Percentiles rank a stretch among this genome's conserved stretches.
Evolutionary conservation across 441 rosid genomes (phyloP).

Genomic region (Geranium incanum): DNA sequence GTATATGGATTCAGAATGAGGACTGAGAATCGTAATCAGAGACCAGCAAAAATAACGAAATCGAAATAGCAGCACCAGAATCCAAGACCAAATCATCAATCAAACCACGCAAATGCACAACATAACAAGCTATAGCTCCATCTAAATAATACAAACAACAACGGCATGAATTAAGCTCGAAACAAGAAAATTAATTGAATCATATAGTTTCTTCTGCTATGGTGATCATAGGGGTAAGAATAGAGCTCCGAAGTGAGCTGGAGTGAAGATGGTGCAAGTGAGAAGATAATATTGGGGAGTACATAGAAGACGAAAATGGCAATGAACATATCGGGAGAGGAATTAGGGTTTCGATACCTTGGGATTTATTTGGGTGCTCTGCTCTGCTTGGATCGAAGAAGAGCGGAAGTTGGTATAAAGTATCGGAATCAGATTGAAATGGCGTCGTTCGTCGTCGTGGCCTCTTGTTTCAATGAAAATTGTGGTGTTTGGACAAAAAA

Average conservation of each 20-base stretch:
- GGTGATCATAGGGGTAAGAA: not conserved
- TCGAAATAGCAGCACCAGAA: not conserved
- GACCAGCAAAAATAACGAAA: not conserved
- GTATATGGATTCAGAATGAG: not conserved
- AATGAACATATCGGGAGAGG: not conserved
- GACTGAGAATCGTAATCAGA: not conserved
- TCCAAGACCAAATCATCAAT: not conserved
- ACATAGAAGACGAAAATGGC: not conserved
- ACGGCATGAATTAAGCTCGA: not conserved
- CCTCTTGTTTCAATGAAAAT: not conserved
- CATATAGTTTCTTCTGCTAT: not conserved
- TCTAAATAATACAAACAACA: not conserved
- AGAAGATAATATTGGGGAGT: not conserved
- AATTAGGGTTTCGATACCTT: not conserved
- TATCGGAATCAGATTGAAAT: not conserved
- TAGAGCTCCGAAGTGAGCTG: constrained; percentile 5
- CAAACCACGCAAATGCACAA: not conserved
- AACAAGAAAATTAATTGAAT: not conserved
- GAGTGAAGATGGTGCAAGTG: not conserved
- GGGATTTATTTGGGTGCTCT: not conserved
- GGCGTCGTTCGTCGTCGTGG: not conserved
- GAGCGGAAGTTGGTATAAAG: not conserved
- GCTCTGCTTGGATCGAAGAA: not conserved
- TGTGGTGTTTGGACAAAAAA: not conserved
- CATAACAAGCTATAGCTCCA: not conserved